phyloP scores from a whole-genome alignment of 768 basidiomycete genomes.

The Clavulina sp. region DNA sequence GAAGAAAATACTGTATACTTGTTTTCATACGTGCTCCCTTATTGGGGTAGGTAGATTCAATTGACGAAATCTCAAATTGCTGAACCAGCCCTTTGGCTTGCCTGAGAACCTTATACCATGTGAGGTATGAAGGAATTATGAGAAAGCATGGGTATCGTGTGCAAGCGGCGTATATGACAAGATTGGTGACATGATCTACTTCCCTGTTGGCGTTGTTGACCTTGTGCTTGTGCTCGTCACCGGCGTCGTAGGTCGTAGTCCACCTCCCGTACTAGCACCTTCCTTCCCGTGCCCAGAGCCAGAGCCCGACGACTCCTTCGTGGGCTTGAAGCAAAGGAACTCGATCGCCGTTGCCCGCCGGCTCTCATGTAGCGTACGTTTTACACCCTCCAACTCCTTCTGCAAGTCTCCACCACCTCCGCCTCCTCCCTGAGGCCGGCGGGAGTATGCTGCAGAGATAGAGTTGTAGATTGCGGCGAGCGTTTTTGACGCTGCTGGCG shows the following conservation, averaged over 20 bases:
- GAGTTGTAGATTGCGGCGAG: slow-evolving; percentile 86
- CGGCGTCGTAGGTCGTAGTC: no score
- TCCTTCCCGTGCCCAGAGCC: no score
- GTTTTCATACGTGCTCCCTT: no score
- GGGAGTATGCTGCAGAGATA: slow-evolving; percentile 83
- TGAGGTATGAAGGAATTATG: neutral
- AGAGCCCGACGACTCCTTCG: slow-evolving; percentile 1
- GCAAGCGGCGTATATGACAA: no score
- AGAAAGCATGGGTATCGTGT: neutral
- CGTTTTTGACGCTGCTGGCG: slow-evolving; percentile 58
- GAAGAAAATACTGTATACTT: no score
- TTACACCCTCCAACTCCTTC: slow-evolving; percentile 73
- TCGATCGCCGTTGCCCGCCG: slow-evolving; percentile 84
- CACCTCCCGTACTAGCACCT: no score
- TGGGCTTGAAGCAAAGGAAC: slow-evolving; percentile 63
- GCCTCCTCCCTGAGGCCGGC: slow-evolving; percentile 31
- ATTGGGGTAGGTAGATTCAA: neutral
- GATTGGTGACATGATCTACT: no score
- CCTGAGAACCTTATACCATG: neutral
- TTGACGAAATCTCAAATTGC: neutral
- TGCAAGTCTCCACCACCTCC: slow-evolving; percentile 76
- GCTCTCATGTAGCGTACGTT: slow-evolving; percentile 75
- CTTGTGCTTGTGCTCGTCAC: no score
- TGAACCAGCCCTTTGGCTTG: neutral
- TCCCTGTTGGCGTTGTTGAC: no score